A percentile compares a stretch with the other conserved stretches of the same genome.
Evolutionary conservation across 768 basidiomycete genomes (phyloP).

Genomic region (Trametes punicea): DNA sequence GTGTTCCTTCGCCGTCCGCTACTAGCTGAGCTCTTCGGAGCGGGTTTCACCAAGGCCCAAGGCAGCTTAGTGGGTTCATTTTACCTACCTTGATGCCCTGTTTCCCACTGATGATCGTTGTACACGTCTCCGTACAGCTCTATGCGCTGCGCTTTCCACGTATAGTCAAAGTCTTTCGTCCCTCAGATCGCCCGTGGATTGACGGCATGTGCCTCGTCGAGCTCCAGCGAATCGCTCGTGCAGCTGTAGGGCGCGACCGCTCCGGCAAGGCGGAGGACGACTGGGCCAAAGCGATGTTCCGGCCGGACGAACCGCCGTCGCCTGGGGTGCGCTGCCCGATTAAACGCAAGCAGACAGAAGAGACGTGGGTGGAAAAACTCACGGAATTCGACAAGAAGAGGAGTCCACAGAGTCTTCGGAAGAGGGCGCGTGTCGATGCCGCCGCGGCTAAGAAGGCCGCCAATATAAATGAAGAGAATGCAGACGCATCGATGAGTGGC

Average conservation of each 20-base stretch:
- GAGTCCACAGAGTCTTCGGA: not conserved
- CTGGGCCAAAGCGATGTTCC: conserved; percentile 38
- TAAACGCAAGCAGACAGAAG: conserved; percentile 39
- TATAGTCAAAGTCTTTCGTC: conserved; percentile 64
- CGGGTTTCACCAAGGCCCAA: conserved; percentile 74
- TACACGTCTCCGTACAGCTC: conserved; percentile 42
- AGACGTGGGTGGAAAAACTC: conserved; percentile 44
- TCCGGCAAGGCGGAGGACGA: conserved; percentile 50
- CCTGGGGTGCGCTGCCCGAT: conserved; percentile 36
- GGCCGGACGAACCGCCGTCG: conserved; percentile 33
- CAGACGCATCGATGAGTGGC: not conserved
- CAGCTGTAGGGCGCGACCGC: conserved; percentile 51
- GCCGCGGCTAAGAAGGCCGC: not conserved
- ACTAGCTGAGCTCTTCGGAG: conserved; percentile 73
- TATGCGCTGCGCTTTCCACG: conserved; percentile 86
- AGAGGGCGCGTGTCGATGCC: not conserved
- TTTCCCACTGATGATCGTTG: not conserved
- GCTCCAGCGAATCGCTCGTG: conserved; percentile 53
- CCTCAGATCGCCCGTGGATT: conserved; percentile 61
- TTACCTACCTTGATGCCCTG: not conserved
- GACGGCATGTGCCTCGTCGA: conserved; percentile 48
- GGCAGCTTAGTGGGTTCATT: conserved; percentile 44
- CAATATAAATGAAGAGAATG: not conserved
- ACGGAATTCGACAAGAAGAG: conserved; percentile 26
- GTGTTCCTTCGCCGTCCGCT: conserved; percentile 60